Conservation (phyloP, 2,329 filamentous ascomycete species). For the Annulohypoxylon truncatum region DNA sequence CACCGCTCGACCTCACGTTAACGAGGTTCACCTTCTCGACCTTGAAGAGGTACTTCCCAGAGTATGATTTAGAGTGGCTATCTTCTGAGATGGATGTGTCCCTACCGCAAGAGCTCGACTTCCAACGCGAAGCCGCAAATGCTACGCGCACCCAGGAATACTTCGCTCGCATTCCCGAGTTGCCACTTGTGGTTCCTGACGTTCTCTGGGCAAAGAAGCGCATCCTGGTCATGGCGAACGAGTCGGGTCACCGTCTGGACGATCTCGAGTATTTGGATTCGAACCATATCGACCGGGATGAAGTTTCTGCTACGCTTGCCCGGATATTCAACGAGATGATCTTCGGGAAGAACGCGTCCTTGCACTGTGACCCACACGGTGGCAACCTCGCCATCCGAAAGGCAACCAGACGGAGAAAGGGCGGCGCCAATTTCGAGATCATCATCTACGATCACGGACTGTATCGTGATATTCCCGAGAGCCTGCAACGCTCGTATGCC, state of each 20-base stretch:
- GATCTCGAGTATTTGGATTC: constrained; percentile 88
- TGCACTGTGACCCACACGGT: constrained; percentile 97
- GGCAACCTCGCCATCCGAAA: constrained; percentile 94
- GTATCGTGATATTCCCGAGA: constrained; percentile 88
- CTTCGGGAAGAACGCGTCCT: constrained; percentile 85
- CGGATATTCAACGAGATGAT: constrained; percentile 99
- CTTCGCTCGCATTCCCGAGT: constrained; percentile 77
- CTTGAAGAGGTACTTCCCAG: constrained; percentile 92
- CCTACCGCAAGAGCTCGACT: constrained; percentile 91
- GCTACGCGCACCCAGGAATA: constrained; percentile 82
- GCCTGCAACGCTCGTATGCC: constrained; percentile 86
- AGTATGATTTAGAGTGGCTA: constrained; percentile 97
- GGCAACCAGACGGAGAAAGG: constrained; percentile 69
- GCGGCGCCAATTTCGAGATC: constrained; percentile 85
- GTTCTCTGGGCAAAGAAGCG: constrained; percentile 90
- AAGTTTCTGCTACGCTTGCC: constrained; percentile 90
- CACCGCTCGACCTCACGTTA: constrained; percentile 84
- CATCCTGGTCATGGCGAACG: constrained; percentile 94
- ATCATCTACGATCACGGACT: constrained; percentile 97
- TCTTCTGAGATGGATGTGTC: constrained; percentile 93
- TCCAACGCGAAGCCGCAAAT: constrained; percentile 85
- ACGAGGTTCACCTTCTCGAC: constrained; percentile 91
- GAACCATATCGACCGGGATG: constrained; percentile 90
- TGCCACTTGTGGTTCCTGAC: constrained; percentile 88
- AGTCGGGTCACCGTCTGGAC: constrained; percentile 87